These are phyloP conservation scores for Cryptococcus jaspeensis DNA, from an alignment of 1,284 basidiomycete genomes.

Conservation along the genomic window DNA sequence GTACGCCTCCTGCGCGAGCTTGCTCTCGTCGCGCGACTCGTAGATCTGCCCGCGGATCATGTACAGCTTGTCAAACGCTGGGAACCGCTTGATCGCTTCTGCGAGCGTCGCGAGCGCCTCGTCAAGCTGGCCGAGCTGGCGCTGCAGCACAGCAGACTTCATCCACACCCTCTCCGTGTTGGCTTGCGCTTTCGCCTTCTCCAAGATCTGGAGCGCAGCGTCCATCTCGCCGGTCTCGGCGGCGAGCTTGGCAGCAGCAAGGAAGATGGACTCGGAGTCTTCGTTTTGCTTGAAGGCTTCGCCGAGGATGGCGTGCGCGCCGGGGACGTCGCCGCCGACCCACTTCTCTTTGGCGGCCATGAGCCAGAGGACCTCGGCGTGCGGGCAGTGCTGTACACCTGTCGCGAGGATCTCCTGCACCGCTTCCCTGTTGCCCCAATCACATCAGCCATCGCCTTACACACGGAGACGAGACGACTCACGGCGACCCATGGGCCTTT, in stretches of 20 bases:
- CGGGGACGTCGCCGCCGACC: constrained; percentile 80
- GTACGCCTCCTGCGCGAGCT: constrained; percentile 72
- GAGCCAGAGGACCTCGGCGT: constrained; percentile 93
- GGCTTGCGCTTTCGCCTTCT: constrained; percentile 83
- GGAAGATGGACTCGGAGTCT: constrained; percentile 94
- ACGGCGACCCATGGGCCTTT: constrained; percentile 79
- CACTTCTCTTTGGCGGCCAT: constrained; percentile 97
- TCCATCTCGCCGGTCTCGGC: constrained; percentile 86
- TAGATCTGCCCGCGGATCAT: constrained; percentile 95
- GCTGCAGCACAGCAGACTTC: constrained; percentile 93
- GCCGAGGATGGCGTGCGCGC: constrained; percentile 81
- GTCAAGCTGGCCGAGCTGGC: constrained; percentile 75
- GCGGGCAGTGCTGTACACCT: constrained; percentile 85
- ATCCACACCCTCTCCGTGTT: constrained; percentile 95
- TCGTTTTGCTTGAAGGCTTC: constrained; percentile 92
- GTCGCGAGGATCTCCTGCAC: constrained; percentile 77
- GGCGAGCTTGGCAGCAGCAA: constrained; percentile 94
- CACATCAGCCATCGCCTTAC: not conserved
- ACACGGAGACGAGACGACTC: constrained; percentile 28
- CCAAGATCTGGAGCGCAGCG: constrained; percentile 80
- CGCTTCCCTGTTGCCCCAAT: constrained; percentile 59
- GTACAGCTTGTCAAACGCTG: constrained; percentile 85
- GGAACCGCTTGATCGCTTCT: constrained; percentile 76
- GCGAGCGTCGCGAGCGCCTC: constrained; percentile 71
- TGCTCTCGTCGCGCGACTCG: constrained; percentile 61